phyloP scores from a whole-genome alignment of 2,329 filamentous ascomycete species.

The Aspergillus ustus region DNA sequence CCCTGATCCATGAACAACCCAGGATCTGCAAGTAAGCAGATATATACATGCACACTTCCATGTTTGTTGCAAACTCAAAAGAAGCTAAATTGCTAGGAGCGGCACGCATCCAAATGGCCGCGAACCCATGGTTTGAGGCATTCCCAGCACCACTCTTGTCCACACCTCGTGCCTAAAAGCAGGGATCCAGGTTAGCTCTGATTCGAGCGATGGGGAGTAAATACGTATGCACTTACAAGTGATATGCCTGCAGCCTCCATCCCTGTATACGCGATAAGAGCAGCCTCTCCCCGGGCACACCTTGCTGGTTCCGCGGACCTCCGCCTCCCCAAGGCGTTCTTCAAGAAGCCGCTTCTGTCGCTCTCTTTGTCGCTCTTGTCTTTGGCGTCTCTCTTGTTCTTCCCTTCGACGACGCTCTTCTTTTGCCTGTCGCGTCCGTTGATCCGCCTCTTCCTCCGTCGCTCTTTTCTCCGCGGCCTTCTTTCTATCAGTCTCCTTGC shows the following conservation, averaged over 20 bases:
- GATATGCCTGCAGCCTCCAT: slow-evolving; percentile 6
- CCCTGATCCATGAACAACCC: background rate
- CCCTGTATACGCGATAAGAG: slow-evolving; percentile 2
- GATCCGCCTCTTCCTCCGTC: background rate
- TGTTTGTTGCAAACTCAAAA: slow-evolving; percentile 3
- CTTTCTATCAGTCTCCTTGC: background rate
- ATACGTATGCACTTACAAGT: background rate
- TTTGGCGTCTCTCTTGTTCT: background rate
- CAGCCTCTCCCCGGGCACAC: background rate
- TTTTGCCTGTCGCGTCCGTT: background rate
- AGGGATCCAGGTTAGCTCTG: background rate
- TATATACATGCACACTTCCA: background rate
- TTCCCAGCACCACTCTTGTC: background rate
- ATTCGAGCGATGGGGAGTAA: background rate
- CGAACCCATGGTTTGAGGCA: background rate
- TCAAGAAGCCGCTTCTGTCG: background rate
- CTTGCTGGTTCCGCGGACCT: slow-evolving; percentile 2
- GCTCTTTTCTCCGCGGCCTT: background rate
- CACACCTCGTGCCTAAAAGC: slow-evolving; percentile 1
- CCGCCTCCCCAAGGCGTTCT: background rate
- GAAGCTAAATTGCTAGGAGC: background rate
- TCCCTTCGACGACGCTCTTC: background rate
- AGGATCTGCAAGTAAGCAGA: slow-evolving; percentile 2
- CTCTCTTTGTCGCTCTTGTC: background rate
- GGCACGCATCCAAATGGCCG: background rate